Evolutionary conservation across 139 green algal species (phyloP), one percentile per base, ranked within the genome.

Genomic region (Diplosphaera chodatii): DNA sequence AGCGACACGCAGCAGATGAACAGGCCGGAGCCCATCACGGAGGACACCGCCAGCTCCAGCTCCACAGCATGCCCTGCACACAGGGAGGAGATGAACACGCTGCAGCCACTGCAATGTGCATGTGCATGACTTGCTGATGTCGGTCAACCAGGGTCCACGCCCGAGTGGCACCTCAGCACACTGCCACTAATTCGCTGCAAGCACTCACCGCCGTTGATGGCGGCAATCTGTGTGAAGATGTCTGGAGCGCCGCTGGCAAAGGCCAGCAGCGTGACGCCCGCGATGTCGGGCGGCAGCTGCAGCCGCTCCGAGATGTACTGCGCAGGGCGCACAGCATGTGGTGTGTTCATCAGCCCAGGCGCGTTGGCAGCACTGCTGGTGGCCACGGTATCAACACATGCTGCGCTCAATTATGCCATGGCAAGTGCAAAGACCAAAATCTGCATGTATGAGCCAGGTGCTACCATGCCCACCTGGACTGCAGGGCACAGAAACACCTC

Each of bases 1-100:
- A 83, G 63, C 23, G 86, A 68, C 62, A 85, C 74, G 22, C 71
- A 75, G n/a, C 69, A 64, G 59, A 85, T 85, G 76, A 86, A 85
- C 21, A 85, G 55, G 30, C 79, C 79, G 20, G 33, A 67, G 27
- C 80, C 80, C 32, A 86, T 48, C 13, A 72, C 77, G 32, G 76
- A 69, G 18, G 70, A 64, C 18, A 75, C 70, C 27, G 70, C 70
- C 40, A 75, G n/a, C 5, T 63, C 70, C 62, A 75, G 34, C n/a
- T 75, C 70, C 6, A 75, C 62, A 31, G 34, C 28, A 31, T 64
- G 56, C 25, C 70, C 70, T 75, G 70, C 34, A 75, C n/a, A n/a
- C n/a, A n/a, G n/a, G n/a, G n/a, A n/a, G n/a, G n/a, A n/a, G n/a
- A 3, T 23, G 48, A 59, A 59, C 18, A 23, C 8, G 48, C n/a